Conservation (phyloP, 1,284 basidiomycete species). For the Ceratobasidium sp. region DNA sequence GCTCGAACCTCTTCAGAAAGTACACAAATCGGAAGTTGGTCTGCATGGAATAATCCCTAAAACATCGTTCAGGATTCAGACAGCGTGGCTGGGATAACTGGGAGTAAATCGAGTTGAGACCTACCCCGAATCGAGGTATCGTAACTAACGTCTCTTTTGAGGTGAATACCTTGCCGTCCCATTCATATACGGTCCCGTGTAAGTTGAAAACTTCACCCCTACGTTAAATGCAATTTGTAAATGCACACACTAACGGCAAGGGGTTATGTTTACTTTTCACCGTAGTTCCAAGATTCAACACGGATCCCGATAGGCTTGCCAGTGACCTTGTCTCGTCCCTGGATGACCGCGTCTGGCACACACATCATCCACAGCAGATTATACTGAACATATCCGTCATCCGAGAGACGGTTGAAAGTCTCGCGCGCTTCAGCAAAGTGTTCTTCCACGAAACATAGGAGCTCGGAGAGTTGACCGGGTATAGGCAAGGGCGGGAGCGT, state of each 20-base stretch:
- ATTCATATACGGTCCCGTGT: slow-evolving; percentile 10
- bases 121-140: slow-evolving; percentile 12
- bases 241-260: not conserved
- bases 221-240: not conserved
- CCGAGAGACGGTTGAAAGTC: not conserved
- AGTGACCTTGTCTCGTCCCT: slow-evolving; percentile 9
- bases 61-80: not conserved
- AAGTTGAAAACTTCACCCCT: slow-evolving; percentile 18
- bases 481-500: slow-evolving; percentile 1
- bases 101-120: not conserved
- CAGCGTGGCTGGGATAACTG: too few species aligned
- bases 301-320: slow-evolving; percentile 14
- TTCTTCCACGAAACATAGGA: slow-evolving; percentile 4
- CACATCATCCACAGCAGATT: slow-evolving; percentile 18
- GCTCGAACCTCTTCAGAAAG: not conserved
- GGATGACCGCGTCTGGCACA: not conserved
- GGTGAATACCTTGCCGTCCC: slow-evolving; percentile 26
- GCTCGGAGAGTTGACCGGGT: slow-evolving; percentile 7
- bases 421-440: slow-evolving; percentile 8
- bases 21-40: slow-evolving; percentile 3
- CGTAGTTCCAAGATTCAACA: slow-evolving; percentile 23
- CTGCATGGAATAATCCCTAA: not conserved
- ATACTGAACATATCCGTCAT: slow-evolving; percentile 1
- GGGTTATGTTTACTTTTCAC: not conserved
- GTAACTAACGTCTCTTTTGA: not conserved